Evolutionary conservation across 2,329 filamentous ascomycete genomes (phyloP), one percentile per base, ranked within the genome.

Genomic region (Pseudogymnoascus sp.): DNA sequence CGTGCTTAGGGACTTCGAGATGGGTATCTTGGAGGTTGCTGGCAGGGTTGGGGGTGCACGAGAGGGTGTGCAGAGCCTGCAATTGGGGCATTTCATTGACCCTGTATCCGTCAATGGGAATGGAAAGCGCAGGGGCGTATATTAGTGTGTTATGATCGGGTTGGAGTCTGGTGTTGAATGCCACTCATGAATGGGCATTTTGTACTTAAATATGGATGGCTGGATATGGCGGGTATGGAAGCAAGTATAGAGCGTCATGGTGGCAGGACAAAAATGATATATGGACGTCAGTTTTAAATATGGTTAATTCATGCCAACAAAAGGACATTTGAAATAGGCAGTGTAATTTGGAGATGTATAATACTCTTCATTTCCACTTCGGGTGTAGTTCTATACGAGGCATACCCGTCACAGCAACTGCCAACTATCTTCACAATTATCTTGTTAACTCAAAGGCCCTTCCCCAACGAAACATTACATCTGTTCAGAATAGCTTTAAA

Each of bases 1-100:
- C 11, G 85, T 86, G 46, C 77, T 89, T 67, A 78, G 82, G 17
- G 86, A 88, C 67, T 87, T 89, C 65, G 85, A 89, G 74, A 79
- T 82, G 68, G 82, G 85, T 63, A 86, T 89, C 63, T 73, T 88
- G 63, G 81, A 83, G 62, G 85, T 88, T 63, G 86, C 86, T 4
- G 79, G 80, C 23, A 80, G 84, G 63, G 80, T 89, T 60, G 85
- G 84, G 2, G 76, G 76, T 56, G 80, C 80, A 4, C 82, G 84
- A 65, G 86, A 88, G 71, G 81, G 82, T 37, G 79, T 87, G 63
- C 85, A 86, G 62, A 80, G 80, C 66, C 72, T 88, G 61, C 81
- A 83, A 68, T 70, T 82, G 40, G 83, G 82, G 7, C 65, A 63
- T 40, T 72, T 72, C 23, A 62, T 63, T 15, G 64, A 64, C 3